These are phyloP conservation scores for Colletotrichum sp. DNA, from an alignment of 2,329 filamentous ascomycete genomes.

Conservation along the genomic window DNA sequence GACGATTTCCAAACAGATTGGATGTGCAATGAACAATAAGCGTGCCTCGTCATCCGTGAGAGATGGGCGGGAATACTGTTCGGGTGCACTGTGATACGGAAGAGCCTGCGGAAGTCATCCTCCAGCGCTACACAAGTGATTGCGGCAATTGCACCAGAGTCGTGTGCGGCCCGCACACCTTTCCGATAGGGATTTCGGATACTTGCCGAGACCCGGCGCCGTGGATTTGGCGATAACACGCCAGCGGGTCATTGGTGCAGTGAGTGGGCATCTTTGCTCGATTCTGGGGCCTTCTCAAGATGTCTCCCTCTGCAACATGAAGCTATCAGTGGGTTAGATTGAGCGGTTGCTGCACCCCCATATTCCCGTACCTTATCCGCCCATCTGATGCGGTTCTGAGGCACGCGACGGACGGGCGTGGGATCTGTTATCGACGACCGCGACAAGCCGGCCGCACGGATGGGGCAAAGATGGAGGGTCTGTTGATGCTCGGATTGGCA, in stretches of 20 bases:
- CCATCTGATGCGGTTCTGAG: neutral
- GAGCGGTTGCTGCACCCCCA: neutral
- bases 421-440: slow-evolving; percentile 4
- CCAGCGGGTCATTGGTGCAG: neutral
- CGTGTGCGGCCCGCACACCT: slow-evolving; percentile 5
- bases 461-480: slow-evolving; percentile 6
- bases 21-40: neutral
- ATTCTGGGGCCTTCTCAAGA: neutral
- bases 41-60: neutral
- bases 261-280: neutral
- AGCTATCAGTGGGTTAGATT: neutral
- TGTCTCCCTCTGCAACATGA: neutral
- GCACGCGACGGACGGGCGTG: neutral
- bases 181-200: slow-evolving; percentile 15
- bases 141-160: neutral
- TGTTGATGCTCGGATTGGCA: neutral
- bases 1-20: neutral
- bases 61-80: neutral
- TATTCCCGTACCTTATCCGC: neutral
- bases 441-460: slow-evolving; percentile 5
- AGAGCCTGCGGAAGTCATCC: neutral
- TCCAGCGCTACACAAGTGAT: neutral
- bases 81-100: slow-evolving; percentile 17
- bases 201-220: neutral
- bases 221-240: neutral